Conservation (phyloP, 371 early-diverging fungal species). For the Blakeslea trispora region DNA sequence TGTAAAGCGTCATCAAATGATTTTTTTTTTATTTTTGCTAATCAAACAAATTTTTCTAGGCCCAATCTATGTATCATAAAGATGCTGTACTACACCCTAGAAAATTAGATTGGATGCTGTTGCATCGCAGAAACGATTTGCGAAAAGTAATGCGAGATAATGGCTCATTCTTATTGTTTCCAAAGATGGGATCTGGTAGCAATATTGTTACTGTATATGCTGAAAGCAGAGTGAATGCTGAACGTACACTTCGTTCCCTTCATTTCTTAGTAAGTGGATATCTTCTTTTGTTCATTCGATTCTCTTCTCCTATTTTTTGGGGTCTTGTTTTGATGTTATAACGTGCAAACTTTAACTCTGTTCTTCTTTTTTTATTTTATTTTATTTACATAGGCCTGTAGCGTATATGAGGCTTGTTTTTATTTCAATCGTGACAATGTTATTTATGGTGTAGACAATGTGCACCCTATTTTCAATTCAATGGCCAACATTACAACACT, state of each 20-base stretch:
- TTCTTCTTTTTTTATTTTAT: constrained; percentile 24
- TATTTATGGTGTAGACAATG: constrained; percentile 30
- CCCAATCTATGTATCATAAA: constrained; percentile 53
- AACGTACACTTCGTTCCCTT: constrained; percentile 69
- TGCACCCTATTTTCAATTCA: constrained; percentile 34
- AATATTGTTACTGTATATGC: constrained; percentile 63
- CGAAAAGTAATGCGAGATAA: constrained; percentile 78
- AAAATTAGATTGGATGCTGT: constrained; percentile 79
- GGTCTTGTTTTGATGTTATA: no score
- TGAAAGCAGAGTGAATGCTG: constrained; percentile 70
- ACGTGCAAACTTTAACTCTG: no score
- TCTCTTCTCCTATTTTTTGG: no score
- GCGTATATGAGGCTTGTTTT: constrained; percentile 61
- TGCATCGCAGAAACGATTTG: constrained; percentile 62
- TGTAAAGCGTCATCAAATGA: no score
- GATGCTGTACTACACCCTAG: constrained; percentile 48
- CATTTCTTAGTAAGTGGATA: constrained; percentile 48
- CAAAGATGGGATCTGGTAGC: constrained; percentile 60
- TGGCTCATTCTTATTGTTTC: constrained; percentile 52
- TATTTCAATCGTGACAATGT: constrained; percentile 44
- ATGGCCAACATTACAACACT: constrained; percentile 37
- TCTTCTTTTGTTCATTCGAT: no score
- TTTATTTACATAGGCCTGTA: constrained; percentile 43
- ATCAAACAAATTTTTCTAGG: constrained; percentile 17
- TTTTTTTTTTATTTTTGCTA: no score